Percentiles rank a stretch among this genome's conserved stretches.
phyloP scores from a whole-genome alignment of 306 rosid species.

The Lupinus albus region DNA sequence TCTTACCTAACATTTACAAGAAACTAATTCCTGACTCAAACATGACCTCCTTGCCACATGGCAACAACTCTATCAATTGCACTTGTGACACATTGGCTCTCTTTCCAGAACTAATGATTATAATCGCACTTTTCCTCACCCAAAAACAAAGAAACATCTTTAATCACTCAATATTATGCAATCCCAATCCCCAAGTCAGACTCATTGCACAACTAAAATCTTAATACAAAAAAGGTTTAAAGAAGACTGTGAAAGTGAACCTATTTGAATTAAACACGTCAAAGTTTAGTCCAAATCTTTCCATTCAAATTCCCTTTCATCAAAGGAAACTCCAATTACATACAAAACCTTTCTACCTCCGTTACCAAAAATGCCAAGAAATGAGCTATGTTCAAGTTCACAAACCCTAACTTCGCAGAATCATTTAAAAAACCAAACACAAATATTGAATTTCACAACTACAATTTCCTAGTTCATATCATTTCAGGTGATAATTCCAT shows the following conservation, averaged over 20 bases:
- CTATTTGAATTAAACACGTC: neutral
- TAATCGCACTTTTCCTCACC: neutral
- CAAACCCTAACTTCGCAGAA: slow-evolving; percentile 44
- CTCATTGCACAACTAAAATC: slow-evolving; percentile 19
- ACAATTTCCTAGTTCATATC: neutral
- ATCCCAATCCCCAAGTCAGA: slow-evolving; percentile 3
- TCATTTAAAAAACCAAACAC: neutral
- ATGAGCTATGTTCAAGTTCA: slow-evolving; percentile 6
- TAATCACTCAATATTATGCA: neutral
- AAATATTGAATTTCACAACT: neutral
- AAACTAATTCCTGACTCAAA: too few relatives aligned
- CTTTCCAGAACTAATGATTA: neutral
- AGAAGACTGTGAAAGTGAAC: neutral
- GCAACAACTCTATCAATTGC: too few relatives aligned
- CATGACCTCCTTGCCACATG: too few relatives aligned
- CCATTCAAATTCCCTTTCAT: slow-evolving; percentile 1
- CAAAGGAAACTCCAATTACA: neutral
- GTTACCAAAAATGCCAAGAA: neutral
- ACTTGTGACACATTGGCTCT: too few relatives aligned
- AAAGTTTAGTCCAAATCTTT: slow-evolving; percentile 21
- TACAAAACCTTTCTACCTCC: neutral
- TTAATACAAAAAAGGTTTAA: neutral
- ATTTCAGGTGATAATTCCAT: neutral
- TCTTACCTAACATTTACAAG: too few relatives aligned
- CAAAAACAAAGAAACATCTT: neutral